Evolutionary conservation across 2,329 filamentous ascomycete genomes (phyloP).

Genomic region (Penicillium sp.): DNA sequence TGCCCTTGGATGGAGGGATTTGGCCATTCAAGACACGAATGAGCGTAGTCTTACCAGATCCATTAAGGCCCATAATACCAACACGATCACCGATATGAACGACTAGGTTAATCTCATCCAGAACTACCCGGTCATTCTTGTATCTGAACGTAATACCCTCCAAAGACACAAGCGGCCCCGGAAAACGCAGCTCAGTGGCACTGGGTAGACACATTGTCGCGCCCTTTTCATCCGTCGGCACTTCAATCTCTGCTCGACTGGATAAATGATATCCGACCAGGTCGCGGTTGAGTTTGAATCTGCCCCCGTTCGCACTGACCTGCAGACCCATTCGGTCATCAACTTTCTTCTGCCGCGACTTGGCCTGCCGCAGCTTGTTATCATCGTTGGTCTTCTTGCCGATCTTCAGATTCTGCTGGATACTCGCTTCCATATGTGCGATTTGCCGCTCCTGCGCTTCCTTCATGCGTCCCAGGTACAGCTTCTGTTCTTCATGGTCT

Average conservation of each 20-base stretch:
- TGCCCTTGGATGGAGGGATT: conserved; percentile 57
- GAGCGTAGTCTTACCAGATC: conserved; percentile 75
- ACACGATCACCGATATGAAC: conserved; percentile 70
- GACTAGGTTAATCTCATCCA: conserved; percentile 63
- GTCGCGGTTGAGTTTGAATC: conserved; percentile 79
- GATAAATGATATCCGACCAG: conserved; percentile 58
- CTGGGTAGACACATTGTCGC: conserved; percentile 58
- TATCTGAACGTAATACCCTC: conserved; percentile 68
- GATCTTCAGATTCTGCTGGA: conserved; percentile 67
- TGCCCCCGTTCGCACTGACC: conserved; percentile 63
- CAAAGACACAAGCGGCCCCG: conserved; percentile 66
- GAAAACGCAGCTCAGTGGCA: conserved; percentile 67
- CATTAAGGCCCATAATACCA: conserved; percentile 74
- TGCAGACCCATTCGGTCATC: conserved; percentile 76
- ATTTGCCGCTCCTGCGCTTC: conserved; percentile 77
- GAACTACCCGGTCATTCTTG: conserved; percentile 43
- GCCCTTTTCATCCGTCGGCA: conserved; percentile 58
- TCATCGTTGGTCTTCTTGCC: conserved; percentile 75
- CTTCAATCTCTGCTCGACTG: conserved; percentile 63
- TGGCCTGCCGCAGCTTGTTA: conserved; percentile 80
- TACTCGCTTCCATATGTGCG: conserved; percentile 73
- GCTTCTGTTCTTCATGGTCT: conserved; percentile 60
- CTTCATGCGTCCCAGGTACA: conserved; percentile 68
- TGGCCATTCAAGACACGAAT: conserved; percentile 65
- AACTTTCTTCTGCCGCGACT: conserved; percentile 76